Evolutionary conservation across 192 early-diverging fungal genomes (phyloP), one percentile per base, ranked within the genome.

Genomic region (Phlyctochytrium bullatum): DNA sequence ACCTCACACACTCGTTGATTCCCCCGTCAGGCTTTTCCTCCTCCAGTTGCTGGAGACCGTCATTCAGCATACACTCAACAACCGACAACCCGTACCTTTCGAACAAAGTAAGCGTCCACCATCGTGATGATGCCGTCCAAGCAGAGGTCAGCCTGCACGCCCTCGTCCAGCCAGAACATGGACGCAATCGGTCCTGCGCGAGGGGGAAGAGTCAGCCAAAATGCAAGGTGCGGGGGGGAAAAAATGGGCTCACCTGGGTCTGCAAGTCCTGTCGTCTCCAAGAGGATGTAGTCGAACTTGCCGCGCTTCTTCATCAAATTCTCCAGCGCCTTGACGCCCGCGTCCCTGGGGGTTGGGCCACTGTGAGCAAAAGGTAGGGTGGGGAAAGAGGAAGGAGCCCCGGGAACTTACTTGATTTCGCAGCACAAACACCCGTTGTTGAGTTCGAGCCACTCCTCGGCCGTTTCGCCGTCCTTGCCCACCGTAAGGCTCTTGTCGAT

Each of bases 391-490:
- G 28, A 51, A 14, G 56, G 25, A 29, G 59, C 17, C 31, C n/a
- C 36, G 12, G 6, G 25, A 12, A 66, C 80, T 34, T 80, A 92
- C 90, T 97, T 97, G 67, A 98, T 86, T 0, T 95, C 92, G 75
- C 97, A 99, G 76, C 97, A 99, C 52, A 99, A 80, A 72, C 97
- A 99, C 0, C 97, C 97, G 79, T 99, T 99, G 40, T 86, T 85
- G 56, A 99, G 78, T 73, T 99, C 97, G 17, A 99, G 80, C 97
- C 97, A 99, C 64, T 98, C 96, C 60, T 98, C 94, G 23, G 90
- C 89, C 65, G 91, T 82, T 36, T 87, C 86, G 27, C 95, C 97
- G 66, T 76, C 83, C 57, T 92, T 82, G 32, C 86, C 88, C 25
- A 95, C 83, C 2, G 90, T 90, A 62, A 98, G 79, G 50, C 91